Percentiles rank a stretch among this genome's conserved stretches.
Evolutionary conservation across 805 yeast genomes (phyloP).

Genomic region (Yamadazyma takamatsuzukensis): DNA sequence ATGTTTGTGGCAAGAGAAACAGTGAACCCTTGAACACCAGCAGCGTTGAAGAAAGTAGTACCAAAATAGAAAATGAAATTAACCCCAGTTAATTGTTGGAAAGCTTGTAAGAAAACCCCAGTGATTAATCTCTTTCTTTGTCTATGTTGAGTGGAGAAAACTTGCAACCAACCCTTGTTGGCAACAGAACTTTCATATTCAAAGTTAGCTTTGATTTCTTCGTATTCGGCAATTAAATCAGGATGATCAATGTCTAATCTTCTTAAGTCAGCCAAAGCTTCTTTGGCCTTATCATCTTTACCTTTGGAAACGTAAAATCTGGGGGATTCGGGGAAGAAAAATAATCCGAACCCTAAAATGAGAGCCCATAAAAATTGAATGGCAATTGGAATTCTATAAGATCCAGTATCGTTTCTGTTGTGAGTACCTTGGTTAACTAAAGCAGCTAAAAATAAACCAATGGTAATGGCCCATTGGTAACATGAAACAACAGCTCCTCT

Average conservation of each 20-base stretch:
- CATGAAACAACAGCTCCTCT: conserved; percentile 51
- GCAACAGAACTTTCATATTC: conserved; percentile 42
- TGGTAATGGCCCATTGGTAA: conserved; percentile 37
- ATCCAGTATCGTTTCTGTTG: conserved; percentile 9
- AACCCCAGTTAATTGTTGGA: conserved; percentile 42
- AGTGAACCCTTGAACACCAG: conserved; percentile 53
- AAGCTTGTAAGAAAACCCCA: conserved; percentile 39
- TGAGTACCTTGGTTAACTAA: conserved; percentile 47
- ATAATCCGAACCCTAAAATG: conserved; percentile 49
- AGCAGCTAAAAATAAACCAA: conserved; percentile 50
- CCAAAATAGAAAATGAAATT: conserved; percentile 44
- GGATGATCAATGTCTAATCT: conserved; percentile 40
- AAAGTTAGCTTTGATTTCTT: conserved; percentile 42
- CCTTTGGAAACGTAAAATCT: conserved; percentile 42
- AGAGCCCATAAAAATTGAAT: conserved; percentile 42
- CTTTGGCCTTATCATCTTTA: conserved; percentile 40
- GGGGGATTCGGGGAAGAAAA: conserved; percentile 56
- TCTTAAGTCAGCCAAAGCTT: conserved; percentile 48
- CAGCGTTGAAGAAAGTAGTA: conserved; percentile 35
- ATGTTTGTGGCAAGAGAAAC: conserved; percentile 75
- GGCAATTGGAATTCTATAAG: conserved; percentile 55
- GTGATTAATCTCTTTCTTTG: conserved; percentile 37
- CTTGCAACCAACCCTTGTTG: conserved; percentile 29
- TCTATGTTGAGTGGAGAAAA: conserved; percentile 32
- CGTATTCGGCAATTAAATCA: conserved; percentile 39